These are phyloP conservation scores for Lippia alba DNA, from an alignment of 305 asterid genomes.

Conservation along the genomic window DNA sequence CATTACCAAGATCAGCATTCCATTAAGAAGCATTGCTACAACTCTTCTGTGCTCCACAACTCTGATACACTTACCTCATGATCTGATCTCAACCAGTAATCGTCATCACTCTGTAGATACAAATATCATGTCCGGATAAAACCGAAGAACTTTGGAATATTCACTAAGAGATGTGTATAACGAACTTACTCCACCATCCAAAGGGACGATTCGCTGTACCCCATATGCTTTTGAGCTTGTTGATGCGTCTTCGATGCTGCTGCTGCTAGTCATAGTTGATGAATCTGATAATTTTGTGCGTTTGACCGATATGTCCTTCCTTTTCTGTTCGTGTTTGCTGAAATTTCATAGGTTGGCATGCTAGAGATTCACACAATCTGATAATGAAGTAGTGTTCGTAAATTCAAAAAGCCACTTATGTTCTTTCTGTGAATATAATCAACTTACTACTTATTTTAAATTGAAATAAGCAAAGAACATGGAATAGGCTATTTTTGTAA, in stretches of 20 bases:
- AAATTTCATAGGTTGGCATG: constrained; percentile 16
- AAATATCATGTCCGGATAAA: neutral
- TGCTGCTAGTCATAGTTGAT: constrained; percentile 34
- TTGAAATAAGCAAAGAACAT: no score
- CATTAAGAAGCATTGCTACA: constrained; percentile 28
- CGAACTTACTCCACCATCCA: constrained; percentile 62
- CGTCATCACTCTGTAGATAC: constrained; percentile 59
- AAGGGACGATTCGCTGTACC: constrained; percentile 62
- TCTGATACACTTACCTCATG: constrained; percentile 49
- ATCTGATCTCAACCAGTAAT: constrained; percentile 78
- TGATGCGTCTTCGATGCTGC: constrained; percentile 33
- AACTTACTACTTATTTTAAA: no score
- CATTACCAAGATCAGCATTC: constrained; percentile 18
- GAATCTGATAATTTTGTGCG: constrained; percentile 47
- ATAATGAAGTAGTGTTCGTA: no score
- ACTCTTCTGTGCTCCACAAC: constrained; percentile 60
- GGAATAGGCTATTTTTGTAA: no score
- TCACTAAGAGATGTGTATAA: constrained; percentile 1
- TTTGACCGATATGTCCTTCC: constrained; percentile 45
- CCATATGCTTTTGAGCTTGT: constrained; percentile 43
- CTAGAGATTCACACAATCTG: neutral
- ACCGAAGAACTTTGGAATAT: neutral
- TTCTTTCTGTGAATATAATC: constrained; percentile 11
- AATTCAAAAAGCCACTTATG: no score
- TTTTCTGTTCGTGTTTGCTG: constrained; percentile 53